Conservation (phyloP, 306 rosid genomes). For the Cucumis cinereus region DNA sequence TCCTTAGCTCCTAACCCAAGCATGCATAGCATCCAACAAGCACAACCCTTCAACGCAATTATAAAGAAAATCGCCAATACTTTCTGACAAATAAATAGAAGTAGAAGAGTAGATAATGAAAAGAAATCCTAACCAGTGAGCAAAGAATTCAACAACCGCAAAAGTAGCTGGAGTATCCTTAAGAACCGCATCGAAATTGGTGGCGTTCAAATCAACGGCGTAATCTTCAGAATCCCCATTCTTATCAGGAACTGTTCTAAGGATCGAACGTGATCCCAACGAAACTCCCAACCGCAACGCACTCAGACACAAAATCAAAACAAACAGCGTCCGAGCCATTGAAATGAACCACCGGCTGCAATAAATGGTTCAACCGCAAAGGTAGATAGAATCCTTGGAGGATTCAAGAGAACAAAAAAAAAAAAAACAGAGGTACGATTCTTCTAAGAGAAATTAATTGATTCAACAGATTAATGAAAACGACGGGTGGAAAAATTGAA, state of each 20-base stretch:
- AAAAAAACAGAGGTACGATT: background rate
- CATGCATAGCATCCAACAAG: background rate
- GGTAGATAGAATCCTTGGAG: background rate
- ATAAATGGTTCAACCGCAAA: background rate
- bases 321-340: slow-evolving; percentile 30
- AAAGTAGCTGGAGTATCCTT: slow-evolving; percentile 64
- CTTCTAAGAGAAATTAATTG: background rate
- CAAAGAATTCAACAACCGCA: slow-evolving; percentile 80
- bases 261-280: slow-evolving; percentile 53
- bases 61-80: background rate
- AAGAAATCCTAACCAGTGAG: slow-evolving; percentile 47
- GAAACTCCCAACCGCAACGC: slow-evolving; percentile 23
- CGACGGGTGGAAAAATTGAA: background rate
- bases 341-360: slow-evolving; percentile 13
- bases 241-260: slow-evolving; percentile 26
- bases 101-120: background rate
- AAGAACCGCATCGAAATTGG: slow-evolving; percentile 61
- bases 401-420: background rate
- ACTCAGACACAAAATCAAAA: slow-evolving; percentile 27
- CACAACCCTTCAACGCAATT: background rate
- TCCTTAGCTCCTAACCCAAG: background rate
- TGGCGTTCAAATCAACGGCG: slow-evolving; percentile 62
- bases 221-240: slow-evolving; percentile 41
- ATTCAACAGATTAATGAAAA: background rate
- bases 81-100: background rate